Percentiles rank a stretch among this genome's conserved stretches.
Conservation (phyloP, 192 early-diverging fungal species). For the Linnemannia elongata region DNA sequence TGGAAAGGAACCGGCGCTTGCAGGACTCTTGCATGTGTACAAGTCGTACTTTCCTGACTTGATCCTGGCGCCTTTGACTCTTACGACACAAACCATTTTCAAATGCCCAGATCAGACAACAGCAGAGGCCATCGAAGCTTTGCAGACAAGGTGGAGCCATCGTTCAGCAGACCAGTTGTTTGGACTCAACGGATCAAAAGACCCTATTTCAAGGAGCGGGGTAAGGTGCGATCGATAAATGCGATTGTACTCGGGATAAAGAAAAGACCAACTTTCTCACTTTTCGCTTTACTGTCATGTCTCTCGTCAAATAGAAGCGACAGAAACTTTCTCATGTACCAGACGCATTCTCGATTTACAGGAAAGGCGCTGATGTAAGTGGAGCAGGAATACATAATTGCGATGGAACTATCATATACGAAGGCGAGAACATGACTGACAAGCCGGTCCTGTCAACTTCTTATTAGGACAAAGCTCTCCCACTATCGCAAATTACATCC, state of each 20-base stretch:
- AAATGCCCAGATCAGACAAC: constrained; percentile 58
- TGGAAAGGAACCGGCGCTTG: constrained; percentile 58
- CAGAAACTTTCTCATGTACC: constrained; percentile 61
- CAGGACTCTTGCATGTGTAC: constrained; percentile 63
- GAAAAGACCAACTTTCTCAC: not conserved
- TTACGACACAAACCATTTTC: constrained; percentile 52
- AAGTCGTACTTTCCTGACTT: constrained; percentile 62
- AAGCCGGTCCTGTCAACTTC: not conserved
- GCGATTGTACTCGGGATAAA: not conserved
- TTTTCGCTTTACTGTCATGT: not conserved
- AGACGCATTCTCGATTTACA: constrained; percentile 41
- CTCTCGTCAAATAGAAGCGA: constrained; percentile 40
- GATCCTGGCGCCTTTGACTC: constrained; percentile 45
- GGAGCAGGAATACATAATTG: not conserved
- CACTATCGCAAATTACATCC: constrained; percentile 57
- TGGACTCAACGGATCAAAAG: constrained; percentile 39
- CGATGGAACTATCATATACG: not conserved
- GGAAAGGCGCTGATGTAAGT: constrained; percentile 44
- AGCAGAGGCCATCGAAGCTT: constrained; percentile 29
- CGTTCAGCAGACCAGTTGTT: not conserved
- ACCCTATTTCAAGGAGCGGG: constrained; percentile 23
- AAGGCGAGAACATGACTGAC: not conserved
- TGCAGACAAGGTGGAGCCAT: constrained; percentile 58
- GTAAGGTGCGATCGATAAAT: constrained; percentile 3
- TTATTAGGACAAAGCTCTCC: constrained; percentile 38